Evolutionary conservation across 2,329 filamentous ascomycete species (phyloP).

Genomic region (Sporothrix mexicana): DNA sequence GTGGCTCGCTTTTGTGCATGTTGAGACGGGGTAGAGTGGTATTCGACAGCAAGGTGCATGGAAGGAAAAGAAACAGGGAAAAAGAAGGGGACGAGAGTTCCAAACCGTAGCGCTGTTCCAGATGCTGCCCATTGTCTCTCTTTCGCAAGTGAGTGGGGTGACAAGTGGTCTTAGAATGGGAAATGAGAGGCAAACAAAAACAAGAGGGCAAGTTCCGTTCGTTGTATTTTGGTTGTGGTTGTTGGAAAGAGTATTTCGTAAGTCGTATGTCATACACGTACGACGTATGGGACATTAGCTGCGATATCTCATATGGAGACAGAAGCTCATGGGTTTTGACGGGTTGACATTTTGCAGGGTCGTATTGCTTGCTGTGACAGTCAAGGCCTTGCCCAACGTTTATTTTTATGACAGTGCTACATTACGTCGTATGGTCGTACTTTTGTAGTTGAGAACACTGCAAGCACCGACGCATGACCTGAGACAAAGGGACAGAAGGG

Average conservation of each 20-base stretch:
- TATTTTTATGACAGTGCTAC: slow-evolving; percentile 1
- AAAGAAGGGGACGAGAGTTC: background rate
- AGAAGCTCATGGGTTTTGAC: background rate
- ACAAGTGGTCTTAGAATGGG: background rate
- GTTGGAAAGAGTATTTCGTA: too few species aligned
- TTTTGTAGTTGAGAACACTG: background rate
- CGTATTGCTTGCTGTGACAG: background rate
- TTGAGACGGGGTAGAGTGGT: background rate
- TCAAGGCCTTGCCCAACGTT: background rate
- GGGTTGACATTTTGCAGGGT: slow-evolving; percentile 2
- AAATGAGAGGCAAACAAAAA: too few species aligned
- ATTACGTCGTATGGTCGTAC: slow-evolving; percentile 15
- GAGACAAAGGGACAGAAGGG: background rate
- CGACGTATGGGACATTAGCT: background rate
- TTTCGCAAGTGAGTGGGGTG: background rate
- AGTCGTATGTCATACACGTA: too few species aligned
- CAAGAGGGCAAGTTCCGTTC: too few species aligned
- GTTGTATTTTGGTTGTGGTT: too few species aligned
- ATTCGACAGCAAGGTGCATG: background rate
- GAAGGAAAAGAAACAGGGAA: background rate
- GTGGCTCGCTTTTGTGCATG: slow-evolving; percentile 3
- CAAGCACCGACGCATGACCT: slow-evolving; percentile 1
- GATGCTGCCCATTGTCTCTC: slow-evolving; percentile 16
- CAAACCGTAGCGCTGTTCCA: slow-evolving; percentile 20
- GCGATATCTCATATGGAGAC: background rate